Base-by-base conservation (phyloP, 2,329 filamentous ascomycete genomes). In the Aureobasidium namibiae region DNA sequence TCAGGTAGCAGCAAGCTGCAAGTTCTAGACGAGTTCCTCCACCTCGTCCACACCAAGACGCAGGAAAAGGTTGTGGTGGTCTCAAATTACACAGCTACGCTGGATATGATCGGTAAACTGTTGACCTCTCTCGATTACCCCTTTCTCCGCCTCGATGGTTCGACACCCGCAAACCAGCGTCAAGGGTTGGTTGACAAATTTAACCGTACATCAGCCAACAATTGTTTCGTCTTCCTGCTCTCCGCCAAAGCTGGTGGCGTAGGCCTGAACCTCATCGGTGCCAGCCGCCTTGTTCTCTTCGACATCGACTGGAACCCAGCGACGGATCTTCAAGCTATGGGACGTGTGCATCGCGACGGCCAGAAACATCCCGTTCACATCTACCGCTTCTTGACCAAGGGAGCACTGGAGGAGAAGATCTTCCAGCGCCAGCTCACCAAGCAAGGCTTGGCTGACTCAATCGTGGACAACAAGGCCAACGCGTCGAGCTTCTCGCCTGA, bases 261-360 rank as follows among this genome's bases (percentile, higher is more conserved):
- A 1, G 87, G 87, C 1, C 75, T 90, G 46, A 89, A 89, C 65
- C 77, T 90, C 4, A 85, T 87, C 52, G 87, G 87, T 10, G 87
- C 86, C 5, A 87, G 83, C 33, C 80, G 87, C 23, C 79, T 90
- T 2, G 75, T 89, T 5, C 80, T 90, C 1, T 89, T 88, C 65
- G 87, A 90, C 65, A 81, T 87, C 9, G 87, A 89, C 71, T 90
- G 87, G 87, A 90, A 90, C 65, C 87, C 87, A 1, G 84, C 85
- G 0, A 87, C 84, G 0, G 87, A 90, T 65, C 74, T 87, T 21
- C 87, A 90, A 69, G 86, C 87, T 8, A 89, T 89, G 85, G 87
- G 86, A 13, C 82, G 87, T 14, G 86, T 89, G 48, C 86, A 89
- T 67, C 80, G 87, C 50, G 85, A 89, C 65, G 87, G 87, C 0